These are phyloP conservation scores for Thoreauomyces humboldtii DNA, from an alignment of 192 early-diverging fungal genomes.

Conservation along the genomic window DNA sequence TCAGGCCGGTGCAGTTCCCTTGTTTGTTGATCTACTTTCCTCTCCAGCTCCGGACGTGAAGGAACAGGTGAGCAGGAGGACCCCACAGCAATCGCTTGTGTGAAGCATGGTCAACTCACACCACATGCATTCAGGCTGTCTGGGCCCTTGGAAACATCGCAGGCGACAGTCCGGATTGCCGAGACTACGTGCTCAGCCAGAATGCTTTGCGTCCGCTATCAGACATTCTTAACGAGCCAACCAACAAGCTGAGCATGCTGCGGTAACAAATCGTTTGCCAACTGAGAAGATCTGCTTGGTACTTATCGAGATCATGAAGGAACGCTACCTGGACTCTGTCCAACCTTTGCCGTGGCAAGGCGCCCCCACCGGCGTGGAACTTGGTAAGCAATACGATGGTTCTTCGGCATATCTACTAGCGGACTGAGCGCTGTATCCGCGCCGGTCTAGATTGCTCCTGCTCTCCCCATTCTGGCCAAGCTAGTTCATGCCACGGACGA, in stretches of 20 bases:
- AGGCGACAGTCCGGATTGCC: slow-evolving; percentile 86
- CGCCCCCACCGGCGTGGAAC: slow-evolving; percentile 91
- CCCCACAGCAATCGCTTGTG: no score
- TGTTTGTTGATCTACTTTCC: slow-evolving; percentile 84
- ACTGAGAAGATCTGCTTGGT: no score
- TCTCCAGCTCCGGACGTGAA: slow-evolving; percentile 81
- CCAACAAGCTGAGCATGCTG: slow-evolving; percentile 92
- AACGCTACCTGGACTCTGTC: slow-evolving; percentile 99
- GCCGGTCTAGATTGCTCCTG: slow-evolving; percentile 82
- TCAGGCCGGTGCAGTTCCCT: slow-evolving; percentile 82
- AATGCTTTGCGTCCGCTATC: slow-evolving; percentile 86
- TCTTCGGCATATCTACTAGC: no score
- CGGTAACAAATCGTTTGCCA: no score
- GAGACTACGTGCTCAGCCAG: slow-evolving; percentile 80
- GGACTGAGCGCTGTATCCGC: no score
- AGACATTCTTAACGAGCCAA: slow-evolving; percentile 74
- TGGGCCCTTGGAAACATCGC: slow-evolving; percentile 99
- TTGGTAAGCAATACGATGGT: slow-evolving; percentile 40
- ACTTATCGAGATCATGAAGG: no score
- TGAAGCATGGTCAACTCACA: no score
- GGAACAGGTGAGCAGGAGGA: slow-evolving; percentile 90
- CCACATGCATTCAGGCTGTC: slow-evolving; percentile 76
- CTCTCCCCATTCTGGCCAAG: slow-evolving; percentile 84
- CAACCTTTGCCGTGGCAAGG: slow-evolving; percentile 98
- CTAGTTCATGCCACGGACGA: slow-evolving; percentile 88